phyloP scores from a whole-genome alignment of 371 early-diverging fungal genomes.

The Chytridium lagenaria region DNA sequence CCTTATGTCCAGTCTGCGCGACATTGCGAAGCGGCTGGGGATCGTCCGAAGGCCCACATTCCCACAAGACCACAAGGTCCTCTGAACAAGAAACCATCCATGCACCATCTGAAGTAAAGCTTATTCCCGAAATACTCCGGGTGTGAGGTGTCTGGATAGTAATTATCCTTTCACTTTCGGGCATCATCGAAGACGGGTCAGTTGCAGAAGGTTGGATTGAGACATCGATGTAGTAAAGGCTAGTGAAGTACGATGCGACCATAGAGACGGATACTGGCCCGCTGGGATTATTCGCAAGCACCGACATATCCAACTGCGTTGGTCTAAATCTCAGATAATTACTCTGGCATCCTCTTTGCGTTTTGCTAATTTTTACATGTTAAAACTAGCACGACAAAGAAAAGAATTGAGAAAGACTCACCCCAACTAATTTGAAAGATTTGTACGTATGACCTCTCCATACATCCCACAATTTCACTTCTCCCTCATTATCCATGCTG shows the following conservation, averaged over 20 bases:
- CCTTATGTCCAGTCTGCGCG: conserved; percentile 14
- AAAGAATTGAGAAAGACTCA: not conserved
- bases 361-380: too few relatives aligned
- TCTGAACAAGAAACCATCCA: conserved; percentile 14
- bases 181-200: not conserved
- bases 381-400: not conserved
- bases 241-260: not conserved
- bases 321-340: conserved; percentile 16
- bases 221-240: conserved; percentile 1
- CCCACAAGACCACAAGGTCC: conserved; percentile 18
- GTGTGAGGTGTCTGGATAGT: conserved; percentile 5
- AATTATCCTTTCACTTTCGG: conserved; percentile 6
- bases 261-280: not conserved
- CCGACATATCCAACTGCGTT: not conserved
- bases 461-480: conserved; percentile 15
- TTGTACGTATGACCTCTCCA: not conserved
- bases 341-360: not conserved
- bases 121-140: not conserved
- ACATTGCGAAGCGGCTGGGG: conserved; percentile 1
- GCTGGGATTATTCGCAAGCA: not conserved
- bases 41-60: not conserved
- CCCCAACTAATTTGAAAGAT: conserved; percentile 5
- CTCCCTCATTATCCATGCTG: conserved; percentile 8
- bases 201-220: not conserved
- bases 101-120: not conserved